A percentile compares a stretch with the other conserved stretches of the same genome.
These are phyloP conservation scores for Claviceps sp. DNA, from an alignment of 2,329 filamentous ascomycete genomes.

Conservation along the genomic window DNA sequence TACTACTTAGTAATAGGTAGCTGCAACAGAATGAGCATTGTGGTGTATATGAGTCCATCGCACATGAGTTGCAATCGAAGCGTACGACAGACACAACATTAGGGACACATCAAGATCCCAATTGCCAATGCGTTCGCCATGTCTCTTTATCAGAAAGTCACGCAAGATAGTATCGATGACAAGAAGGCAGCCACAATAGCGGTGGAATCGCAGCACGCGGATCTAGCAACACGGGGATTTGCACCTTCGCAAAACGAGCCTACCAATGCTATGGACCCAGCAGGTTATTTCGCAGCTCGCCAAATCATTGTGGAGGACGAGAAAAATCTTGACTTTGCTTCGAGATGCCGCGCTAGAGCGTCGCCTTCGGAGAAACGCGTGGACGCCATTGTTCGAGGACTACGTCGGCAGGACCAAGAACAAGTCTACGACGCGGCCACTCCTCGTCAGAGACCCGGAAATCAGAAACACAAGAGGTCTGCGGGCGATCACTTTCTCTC, in stretches of 20 bases:
- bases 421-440: slow-evolving; percentile 22
- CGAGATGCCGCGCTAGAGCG: slow-evolving; percentile 19
- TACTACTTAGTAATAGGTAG: no score
- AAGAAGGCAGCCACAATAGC: background rate
- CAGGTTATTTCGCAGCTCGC: background rate
- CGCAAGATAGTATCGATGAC: background rate
- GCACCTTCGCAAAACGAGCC: background rate
- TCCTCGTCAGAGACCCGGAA: slow-evolving; percentile 23
- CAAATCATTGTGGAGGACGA: slow-evolving; percentile 14
- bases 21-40: background rate
- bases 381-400: slow-evolving; percentile 24
- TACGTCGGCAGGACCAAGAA: slow-evolving; percentile 24
- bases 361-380: slow-evolving; percentile 22
- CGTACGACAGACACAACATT: background rate
- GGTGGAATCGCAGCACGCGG: background rate
- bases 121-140: background rate
- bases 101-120: background rate
- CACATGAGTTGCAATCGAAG: background rate
- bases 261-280: background rate
- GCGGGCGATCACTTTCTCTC: slow-evolving; percentile 45
- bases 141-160: background rate
- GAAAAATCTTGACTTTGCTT: slow-evolving; percentile 27
- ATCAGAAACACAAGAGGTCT: slow-evolving; percentile 32
- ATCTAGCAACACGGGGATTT: background rate
- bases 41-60: background rate